Conservation (phyloP, 1,139 yeast species). For the Yamadazyma atmosphaerica region DNA sequence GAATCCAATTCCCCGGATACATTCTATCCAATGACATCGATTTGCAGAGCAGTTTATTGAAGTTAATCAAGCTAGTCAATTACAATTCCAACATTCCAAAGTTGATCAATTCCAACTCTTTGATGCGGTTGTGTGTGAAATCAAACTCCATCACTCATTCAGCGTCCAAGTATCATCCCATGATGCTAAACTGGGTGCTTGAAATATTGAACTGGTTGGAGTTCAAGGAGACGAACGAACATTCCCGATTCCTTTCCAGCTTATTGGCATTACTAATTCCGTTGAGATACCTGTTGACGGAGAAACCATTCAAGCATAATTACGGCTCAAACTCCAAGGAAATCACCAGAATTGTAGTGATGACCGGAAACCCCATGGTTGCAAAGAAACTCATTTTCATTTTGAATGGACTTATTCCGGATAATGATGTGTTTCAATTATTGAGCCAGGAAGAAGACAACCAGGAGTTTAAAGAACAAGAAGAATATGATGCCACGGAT, state of each 20-base stretch:
- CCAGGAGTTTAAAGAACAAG: no score
- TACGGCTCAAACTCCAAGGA: conserved; percentile 23
- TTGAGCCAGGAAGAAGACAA: conserved; percentile 5
- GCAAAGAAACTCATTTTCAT: conserved; percentile 61
- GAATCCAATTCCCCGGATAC: conserved; percentile 39
- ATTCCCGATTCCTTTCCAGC: conserved; percentile 40
- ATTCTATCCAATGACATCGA: conserved; percentile 47
- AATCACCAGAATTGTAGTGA: conserved; percentile 50
- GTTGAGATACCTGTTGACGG: conserved; percentile 33
- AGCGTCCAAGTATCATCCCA: conserved; percentile 18
- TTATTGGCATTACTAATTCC: conserved; percentile 46
- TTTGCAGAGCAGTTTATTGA: conserved; percentile 32
- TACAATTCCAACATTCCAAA: conserved; percentile 49
- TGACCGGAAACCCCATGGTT: conserved; percentile 62
- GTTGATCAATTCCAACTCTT: conserved; percentile 37
- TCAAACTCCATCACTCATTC: conserved; percentile 4
- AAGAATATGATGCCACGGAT: background rate
- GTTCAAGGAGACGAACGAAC: conserved; percentile 51
- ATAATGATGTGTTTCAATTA: conserved; percentile 15
- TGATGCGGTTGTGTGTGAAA: conserved; percentile 25
- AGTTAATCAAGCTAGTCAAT: conserved; percentile 39
- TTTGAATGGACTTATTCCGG: conserved; percentile 49
- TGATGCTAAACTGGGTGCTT: conserved; percentile 53
- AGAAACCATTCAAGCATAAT: conserved; percentile 30
- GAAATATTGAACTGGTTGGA: conserved; percentile 63